A percentile compares a stretch with the other conserved stretches of the same genome.
Evolutionary conservation across 495 filamentous ascomycete species (phyloP).

Genomic region (Xylaria castorea): DNA sequence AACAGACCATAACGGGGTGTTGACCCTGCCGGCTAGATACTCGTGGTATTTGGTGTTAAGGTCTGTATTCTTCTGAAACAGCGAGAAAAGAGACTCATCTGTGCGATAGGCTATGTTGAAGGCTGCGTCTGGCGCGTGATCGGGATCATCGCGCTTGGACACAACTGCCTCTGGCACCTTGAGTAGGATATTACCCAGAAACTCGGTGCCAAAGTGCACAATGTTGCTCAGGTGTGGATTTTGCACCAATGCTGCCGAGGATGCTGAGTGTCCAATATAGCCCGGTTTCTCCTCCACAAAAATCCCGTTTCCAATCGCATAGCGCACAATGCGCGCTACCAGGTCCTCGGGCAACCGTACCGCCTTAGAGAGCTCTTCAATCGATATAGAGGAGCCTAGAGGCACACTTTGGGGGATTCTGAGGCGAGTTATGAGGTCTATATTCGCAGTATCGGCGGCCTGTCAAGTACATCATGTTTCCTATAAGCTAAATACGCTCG

Average conservation of each 20-base stretch:
- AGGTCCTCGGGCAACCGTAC: slow-evolving; percentile 35
- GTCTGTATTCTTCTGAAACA: slow-evolving; percentile 28
- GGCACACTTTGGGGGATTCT: slow-evolving; percentile 45
- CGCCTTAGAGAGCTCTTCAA: slow-evolving; percentile 34
- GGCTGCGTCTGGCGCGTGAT: slow-evolving; percentile 37
- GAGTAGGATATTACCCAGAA: slow-evolving; percentile 26
- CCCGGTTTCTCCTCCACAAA: slow-evolving; percentile 42
- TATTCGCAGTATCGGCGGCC: slow-evolving; percentile 4
- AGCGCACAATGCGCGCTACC: slow-evolving; percentile 42
- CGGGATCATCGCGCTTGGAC: slow-evolving; percentile 33
- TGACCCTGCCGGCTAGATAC: slow-evolving; percentile 34
- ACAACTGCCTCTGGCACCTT: slow-evolving; percentile 37
- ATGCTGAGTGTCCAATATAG: slow-evolving; percentile 45
- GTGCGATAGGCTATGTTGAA: slow-evolving; percentile 44
- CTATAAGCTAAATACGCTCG: not conserved
- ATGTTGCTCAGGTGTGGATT: slow-evolving; percentile 6
- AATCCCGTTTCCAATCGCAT: slow-evolving; percentile 45
- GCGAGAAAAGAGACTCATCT: slow-evolving; percentile 37
- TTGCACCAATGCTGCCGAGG: slow-evolving; percentile 55
- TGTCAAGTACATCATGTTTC: not conserved
- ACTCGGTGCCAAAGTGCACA: slow-evolving; percentile 67
- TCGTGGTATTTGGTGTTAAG: slow-evolving; percentile 31
- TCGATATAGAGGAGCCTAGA: slow-evolving; percentile 31
- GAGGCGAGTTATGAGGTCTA: slow-evolving; percentile 19
- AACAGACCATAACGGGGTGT: slow-evolving; percentile 35